Conservation (phyloP, 169 alveolate species). For the Plasmodium sp. region DNA sequence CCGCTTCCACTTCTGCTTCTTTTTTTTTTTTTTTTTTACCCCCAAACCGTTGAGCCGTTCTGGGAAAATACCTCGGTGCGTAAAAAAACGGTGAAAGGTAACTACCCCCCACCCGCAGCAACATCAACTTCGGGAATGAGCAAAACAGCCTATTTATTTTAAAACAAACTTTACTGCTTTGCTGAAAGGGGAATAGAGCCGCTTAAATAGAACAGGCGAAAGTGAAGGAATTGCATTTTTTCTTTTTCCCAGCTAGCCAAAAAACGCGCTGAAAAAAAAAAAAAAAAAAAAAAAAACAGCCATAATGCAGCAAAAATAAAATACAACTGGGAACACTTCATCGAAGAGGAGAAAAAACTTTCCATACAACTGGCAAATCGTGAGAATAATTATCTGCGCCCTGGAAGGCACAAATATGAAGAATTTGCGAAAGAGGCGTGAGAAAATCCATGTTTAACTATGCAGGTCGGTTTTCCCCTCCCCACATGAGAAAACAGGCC, state of each 20-base stretch:
- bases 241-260: background rate
- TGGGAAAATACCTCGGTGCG: background rate
- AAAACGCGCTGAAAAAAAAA: background rate
- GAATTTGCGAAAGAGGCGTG: background rate
- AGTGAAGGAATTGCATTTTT: background rate
- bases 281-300: constrained; percentile 2
- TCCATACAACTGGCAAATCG: background rate
- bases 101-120: background rate
- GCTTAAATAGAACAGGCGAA: background rate
- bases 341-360: background rate
- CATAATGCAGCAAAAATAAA: background rate
- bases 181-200: background rate
- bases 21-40: background rate
- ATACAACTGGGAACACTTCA: background rate
- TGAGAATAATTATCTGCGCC: background rate
- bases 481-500: background rate
- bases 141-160: background rate
- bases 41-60: background rate
- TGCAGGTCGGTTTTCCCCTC: background rate
- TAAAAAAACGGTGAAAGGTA: background rate
- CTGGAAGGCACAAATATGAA: background rate
- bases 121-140: background rate
- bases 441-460: background rate
- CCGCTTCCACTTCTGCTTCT: background rate
- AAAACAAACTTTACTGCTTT: background rate